Conservation (phyloP, 371 early-diverging fungal genomes). For the Mucor velutinosus region DNA sequence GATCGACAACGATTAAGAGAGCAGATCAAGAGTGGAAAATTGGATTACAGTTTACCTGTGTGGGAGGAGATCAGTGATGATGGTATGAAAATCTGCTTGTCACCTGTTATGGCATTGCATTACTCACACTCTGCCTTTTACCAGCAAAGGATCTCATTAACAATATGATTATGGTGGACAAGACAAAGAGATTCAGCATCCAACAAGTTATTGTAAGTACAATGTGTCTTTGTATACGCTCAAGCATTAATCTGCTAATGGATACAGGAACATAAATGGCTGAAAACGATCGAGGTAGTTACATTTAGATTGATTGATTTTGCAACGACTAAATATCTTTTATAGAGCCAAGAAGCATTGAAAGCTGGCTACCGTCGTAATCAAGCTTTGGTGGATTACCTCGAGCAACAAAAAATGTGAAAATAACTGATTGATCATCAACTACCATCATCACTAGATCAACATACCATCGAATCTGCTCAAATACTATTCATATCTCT, state of each 20-base stretch:
- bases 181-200: slow-evolving; percentile 11
- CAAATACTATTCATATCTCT: neutral
- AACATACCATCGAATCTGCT: neutral
- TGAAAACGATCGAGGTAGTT: slow-evolving; percentile 22
- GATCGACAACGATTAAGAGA: neutral
- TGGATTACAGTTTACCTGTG: slow-evolving; percentile 2
- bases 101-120: neutral
- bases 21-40: slow-evolving; percentile 7
- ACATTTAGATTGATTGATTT: neutral
- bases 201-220: slow-evolving; percentile 19
- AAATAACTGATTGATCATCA: neutral
- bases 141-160: slow-evolving; percentile 19
- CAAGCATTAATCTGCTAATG: neutral
- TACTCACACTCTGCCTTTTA: neutral
- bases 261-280: slow-evolving; percentile 24
- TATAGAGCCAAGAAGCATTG: neutral
- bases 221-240: neutral
- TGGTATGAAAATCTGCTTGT: neutral
- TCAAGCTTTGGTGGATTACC: neutral
- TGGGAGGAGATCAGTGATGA: slow-evolving; percentile 13
- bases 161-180: slow-evolving; percentile 11
- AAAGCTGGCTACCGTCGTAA: neutral
- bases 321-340: neutral
- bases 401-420: neutral
- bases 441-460: neutral